These are phyloP conservation scores for Speleostelium caveatum DNA, from an alignment of 78 protist species.

Conservation along the genomic window DNA sequence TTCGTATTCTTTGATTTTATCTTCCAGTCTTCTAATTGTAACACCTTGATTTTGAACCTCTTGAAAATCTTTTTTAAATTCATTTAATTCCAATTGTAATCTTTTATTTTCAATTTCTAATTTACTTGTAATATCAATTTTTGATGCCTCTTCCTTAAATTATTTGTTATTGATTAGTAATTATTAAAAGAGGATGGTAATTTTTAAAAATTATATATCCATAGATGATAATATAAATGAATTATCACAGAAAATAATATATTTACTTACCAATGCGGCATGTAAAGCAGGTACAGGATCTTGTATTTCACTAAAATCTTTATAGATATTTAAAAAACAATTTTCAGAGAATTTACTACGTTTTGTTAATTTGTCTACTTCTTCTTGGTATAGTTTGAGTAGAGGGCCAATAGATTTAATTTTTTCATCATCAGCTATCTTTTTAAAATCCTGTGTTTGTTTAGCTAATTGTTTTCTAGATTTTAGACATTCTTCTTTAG, in stretches of 20 bases:
- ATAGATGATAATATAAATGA: too few relatives aligned
- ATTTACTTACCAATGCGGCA: conserved; percentile 23
- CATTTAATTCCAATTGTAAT: conserved; percentile 35
- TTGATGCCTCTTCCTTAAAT: conserved; percentile 33
- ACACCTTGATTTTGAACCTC: conserved; percentile 84
- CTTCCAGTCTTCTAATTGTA: conserved; percentile 76
- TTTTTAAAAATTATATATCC: too few relatives aligned
- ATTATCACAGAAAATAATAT: too few relatives aligned
- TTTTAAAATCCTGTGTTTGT: conserved; percentile 74
- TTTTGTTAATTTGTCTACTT: conserved; percentile 69
- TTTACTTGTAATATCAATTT: conserved; percentile 19
- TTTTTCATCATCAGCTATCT: conserved; percentile 72
- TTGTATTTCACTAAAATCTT: conserved; percentile 30
- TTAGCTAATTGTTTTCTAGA: conserved; percentile 71
- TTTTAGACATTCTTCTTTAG: conserved; percentile 65
- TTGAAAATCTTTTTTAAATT: conserved; percentile 72
- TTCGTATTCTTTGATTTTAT: conserved; percentile 74
- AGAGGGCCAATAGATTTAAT: conserved; percentile 47
- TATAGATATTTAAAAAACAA: conserved; percentile 41
- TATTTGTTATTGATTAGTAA: too few relatives aligned
- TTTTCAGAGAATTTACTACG: conserved; percentile 69
- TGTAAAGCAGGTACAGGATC: conserved; percentile 77
- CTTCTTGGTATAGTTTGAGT: conserved; percentile 77
- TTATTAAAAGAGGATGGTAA: too few relatives aligned
- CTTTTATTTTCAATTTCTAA: conserved; percentile 78